These are phyloP conservation scores for Aureobasidium mangrovei DNA, from an alignment of 2,329 filamentous ascomycete genomes.

Conservation along the genomic window DNA sequence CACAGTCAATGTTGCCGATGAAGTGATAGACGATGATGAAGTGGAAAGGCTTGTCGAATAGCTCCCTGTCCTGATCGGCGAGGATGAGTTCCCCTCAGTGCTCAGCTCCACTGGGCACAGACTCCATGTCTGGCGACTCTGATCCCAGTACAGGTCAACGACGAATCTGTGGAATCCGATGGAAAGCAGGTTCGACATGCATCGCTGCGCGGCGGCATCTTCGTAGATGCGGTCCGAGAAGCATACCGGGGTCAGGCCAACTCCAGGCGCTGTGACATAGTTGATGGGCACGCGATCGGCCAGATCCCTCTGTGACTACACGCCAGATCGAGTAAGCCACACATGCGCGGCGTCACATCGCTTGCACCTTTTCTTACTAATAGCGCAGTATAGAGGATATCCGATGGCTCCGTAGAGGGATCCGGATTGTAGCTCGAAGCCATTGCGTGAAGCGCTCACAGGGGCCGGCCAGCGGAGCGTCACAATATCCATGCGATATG, in stretches of 20 bases:
- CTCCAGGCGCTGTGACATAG: constrained; percentile 48
- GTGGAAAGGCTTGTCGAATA: constrained; percentile 12
- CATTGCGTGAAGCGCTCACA: constrained; percentile 5
- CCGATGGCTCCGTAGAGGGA: constrained; percentile 18
- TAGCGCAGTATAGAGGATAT: constrained; percentile 20
- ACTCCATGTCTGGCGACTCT: constrained; percentile 44
- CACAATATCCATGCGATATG: constrained; percentile 5
- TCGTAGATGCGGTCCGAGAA: constrained; percentile 48
- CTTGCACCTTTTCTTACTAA: constrained; percentile 21
- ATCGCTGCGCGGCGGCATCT: constrained; percentile 42
- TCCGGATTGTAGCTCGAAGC: constrained; percentile 22
- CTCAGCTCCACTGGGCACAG: constrained; percentile 50
- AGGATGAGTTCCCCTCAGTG: constrained; percentile 15
- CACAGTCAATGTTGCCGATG: not conserved
- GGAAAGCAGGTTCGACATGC: constrained; percentile 54
- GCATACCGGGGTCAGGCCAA: constrained; percentile 51
- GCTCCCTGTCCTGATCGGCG: constrained; percentile 13
- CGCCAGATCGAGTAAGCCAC: constrained; percentile 9
- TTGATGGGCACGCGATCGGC: constrained; percentile 53
- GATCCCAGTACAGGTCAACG: constrained; percentile 58
- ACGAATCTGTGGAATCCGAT: constrained; percentile 50
- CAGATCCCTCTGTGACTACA: constrained; percentile 54
- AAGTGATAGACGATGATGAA: constrained; percentile 12
- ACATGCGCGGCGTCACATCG: not conserved
- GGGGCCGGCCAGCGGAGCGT: not conserved